phyloP scores from a whole-genome alignment of 78 protist genomes.

The Monosiga brevicollis region DNA sequence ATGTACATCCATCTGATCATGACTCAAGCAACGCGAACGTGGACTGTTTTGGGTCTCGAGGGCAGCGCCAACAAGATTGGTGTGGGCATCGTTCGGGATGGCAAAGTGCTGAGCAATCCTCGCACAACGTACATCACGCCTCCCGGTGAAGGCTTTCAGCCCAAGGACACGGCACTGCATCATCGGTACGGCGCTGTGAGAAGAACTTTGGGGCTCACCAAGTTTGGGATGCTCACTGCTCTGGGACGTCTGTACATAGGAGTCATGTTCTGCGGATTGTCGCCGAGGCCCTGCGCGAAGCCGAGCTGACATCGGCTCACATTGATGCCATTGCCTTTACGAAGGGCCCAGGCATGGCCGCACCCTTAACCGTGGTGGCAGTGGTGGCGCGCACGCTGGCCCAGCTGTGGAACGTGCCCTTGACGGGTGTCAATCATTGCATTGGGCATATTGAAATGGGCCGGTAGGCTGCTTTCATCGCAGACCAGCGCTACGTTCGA shows the following conservation, averaged over 20 bases:
- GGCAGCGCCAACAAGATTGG: constrained; percentile 98
- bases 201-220: too few relatives aligned
- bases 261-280: constrained; percentile 46
- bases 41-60: constrained; percentile 86
- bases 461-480: constrained; percentile 31
- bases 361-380: constrained; percentile 77
- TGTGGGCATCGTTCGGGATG: constrained; percentile 94
- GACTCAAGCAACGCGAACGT: background rate
- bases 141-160: constrained; percentile 94
- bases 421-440: constrained; percentile 93
- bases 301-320: constrained; percentile 52
- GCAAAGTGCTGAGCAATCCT: constrained; percentile 80
- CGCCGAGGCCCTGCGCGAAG: constrained; percentile 55
- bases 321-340: constrained; percentile 69
- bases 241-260: too few relatives aligned
- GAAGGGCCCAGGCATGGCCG: constrained; percentile 97
- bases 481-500: too few relatives aligned
- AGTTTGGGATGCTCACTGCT: too few relatives aligned
- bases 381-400: constrained; percentile 81
- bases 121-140: constrained; percentile 94
- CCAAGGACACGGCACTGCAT: constrained; percentile 86
- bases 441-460: constrained; percentile 99
- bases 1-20: too few relatives aligned
- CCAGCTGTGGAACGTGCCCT: constrained; percentile 89
- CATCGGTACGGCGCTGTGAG: too few relatives aligned